phyloP scores from a whole-genome alignment of 371 early-diverging fungal genomes.

The Homolaphlyctis polyrhiza region DNA sequence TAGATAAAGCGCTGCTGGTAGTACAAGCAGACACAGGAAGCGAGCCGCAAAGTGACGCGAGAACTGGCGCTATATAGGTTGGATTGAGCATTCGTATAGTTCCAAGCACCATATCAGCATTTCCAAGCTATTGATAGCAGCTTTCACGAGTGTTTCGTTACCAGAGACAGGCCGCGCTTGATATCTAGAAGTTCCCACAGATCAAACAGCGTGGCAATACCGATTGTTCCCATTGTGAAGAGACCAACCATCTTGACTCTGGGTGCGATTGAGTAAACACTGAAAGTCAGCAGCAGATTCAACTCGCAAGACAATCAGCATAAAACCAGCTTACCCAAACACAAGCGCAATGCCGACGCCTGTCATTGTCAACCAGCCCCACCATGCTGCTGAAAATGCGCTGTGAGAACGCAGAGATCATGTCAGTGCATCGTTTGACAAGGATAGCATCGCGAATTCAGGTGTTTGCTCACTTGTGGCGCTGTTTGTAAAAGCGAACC shows the following conservation, averaged over 20 bases:
- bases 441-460: constrained; percentile 14
- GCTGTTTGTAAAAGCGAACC: constrained; percentile 76
- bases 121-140: not conserved
- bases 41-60: constrained; percentile 43
- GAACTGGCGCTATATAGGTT: constrained; percentile 52
- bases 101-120: not conserved
- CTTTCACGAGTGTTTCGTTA: too few species aligned
- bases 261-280: too few species aligned
- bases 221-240: constrained; percentile 78
- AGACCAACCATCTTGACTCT: constrained; percentile 96
- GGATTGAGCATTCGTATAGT: constrained; percentile 5
- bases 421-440: constrained; percentile 1
- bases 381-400: constrained; percentile 63
- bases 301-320: not conserved
- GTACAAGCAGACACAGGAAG: constrained; percentile 39
- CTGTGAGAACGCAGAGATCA: too few species aligned
- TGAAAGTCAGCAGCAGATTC: not conserved
- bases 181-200: constrained; percentile 89
- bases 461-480: constrained; percentile 62
- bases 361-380: constrained; percentile 81
- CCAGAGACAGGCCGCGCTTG: constrained; percentile 67
- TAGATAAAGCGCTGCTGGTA: constrained; percentile 42
- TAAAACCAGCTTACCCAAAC: not conserved
- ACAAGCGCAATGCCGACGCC: constrained; percentile 80
- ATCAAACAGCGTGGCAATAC: constrained; percentile 80